Conservation (phyloP, 2,329 filamentous ascomycete genomes). For the Tolypocladium cylindrosporum region DNA sequence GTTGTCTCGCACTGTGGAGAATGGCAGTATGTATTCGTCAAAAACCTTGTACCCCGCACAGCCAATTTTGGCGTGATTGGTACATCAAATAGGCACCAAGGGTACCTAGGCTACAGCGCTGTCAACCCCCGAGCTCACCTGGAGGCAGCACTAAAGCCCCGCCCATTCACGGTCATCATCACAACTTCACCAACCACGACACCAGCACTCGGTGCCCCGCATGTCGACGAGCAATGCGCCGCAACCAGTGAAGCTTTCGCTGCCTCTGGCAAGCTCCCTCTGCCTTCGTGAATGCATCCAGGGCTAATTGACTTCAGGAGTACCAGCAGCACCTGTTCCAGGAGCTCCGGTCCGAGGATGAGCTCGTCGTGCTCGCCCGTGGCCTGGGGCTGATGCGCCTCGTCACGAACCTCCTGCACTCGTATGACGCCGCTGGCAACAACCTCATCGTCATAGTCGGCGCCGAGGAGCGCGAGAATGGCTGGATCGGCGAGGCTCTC, state of each 20-base stretch:
- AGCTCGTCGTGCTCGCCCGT: slow-evolving; percentile 82
- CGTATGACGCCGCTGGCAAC: slow-evolving; percentile 91
- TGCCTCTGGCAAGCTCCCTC: slow-evolving; percentile 37
- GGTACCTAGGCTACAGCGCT: not conserved
- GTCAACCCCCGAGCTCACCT: not conserved
- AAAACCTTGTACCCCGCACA: no score
- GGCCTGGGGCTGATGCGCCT: slow-evolving; percentile 87
- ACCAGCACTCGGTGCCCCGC: slow-evolving; percentile 12
- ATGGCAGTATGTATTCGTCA: no score
- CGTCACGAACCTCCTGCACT: slow-evolving; percentile 91
- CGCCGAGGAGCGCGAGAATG: slow-evolving; percentile 86
- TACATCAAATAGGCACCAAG: no score
- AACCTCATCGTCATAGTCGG: slow-evolving; percentile 85
- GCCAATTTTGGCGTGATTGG: no score
- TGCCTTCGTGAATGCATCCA: not conserved
- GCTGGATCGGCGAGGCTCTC: slow-evolving; percentile 91
- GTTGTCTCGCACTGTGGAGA: no score
- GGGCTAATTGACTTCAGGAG: slow-evolving; percentile 36
- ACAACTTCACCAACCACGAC: not conserved
- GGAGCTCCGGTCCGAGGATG: slow-evolving; percentile 82
- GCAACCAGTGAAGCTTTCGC: slow-evolving; percentile 70
- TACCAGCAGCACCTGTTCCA: slow-evolving; percentile 96
- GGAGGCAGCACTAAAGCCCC: not conserved
- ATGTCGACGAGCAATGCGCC: slow-evolving; percentile 46
- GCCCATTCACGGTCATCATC: not conserved